Percentiles rank a stretch among this genome's conserved stretches.
Evolutionary conservation across 306 rosid genomes (phyloP).

Genomic region (Hippophae tibetana): DNA sequence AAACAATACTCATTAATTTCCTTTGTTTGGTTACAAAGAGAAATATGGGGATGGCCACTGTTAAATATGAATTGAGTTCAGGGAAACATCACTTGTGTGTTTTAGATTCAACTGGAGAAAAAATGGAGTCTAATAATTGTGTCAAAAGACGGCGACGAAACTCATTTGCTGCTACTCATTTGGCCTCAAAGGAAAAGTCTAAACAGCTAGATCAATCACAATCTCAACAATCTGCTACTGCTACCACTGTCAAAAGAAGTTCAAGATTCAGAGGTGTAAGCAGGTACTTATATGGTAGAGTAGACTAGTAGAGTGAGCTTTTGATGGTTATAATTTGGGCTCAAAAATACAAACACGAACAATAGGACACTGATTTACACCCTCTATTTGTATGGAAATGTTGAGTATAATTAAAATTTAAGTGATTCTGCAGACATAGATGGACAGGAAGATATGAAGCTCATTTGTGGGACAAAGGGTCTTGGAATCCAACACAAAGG

Average conservation of each 20-base stretch:
- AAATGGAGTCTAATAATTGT: conserved; percentile 15
- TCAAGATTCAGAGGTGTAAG: conserved; percentile 41
- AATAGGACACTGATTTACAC: no score
- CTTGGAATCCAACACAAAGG: conserved; percentile 44
- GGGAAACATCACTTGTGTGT: conserved; percentile 26
- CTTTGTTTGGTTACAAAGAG: conserved; percentile 12
- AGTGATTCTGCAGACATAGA: conserved; percentile 24
- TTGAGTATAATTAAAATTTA: background rate
- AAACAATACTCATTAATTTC: conserved; percentile 1
- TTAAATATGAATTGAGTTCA: conserved; percentile 35
- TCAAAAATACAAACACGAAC: no score
- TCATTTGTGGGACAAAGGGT: conserved; percentile 45
- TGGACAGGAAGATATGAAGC: conserved; percentile 42
- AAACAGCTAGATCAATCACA: conserved; percentile 20
- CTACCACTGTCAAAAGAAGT: conserved; percentile 30
- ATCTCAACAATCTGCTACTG: conserved; percentile 18
- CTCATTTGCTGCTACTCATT: conserved; percentile 13
- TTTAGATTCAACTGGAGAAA: conserved; percentile 24
- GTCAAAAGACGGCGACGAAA: conserved; percentile 47
- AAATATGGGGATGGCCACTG: conserved; percentile 35
- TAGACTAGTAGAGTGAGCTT: no score
- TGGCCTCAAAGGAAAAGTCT: conserved; percentile 22
- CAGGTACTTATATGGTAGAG: conserved; percentile 7
- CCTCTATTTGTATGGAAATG: background rate
- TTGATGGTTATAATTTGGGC: no score